Evolutionary conservation across 352 stramenopile species (phyloP).

Genomic region (Globisporangium iwayamae): DNA sequence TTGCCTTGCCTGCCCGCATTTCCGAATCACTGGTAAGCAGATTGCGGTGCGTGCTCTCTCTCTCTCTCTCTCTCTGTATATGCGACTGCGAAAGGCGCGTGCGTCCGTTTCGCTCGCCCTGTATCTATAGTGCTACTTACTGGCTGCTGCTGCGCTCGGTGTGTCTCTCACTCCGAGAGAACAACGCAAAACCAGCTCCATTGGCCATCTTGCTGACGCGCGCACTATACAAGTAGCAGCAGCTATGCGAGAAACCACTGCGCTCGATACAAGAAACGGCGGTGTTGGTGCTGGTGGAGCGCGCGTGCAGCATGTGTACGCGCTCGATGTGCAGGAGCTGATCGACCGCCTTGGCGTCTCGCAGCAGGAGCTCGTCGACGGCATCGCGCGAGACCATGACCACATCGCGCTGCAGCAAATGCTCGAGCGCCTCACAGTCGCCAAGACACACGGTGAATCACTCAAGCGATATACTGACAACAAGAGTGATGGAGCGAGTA

Average conservation of each 20-base stretch:
- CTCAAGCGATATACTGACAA: neutral
- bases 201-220: too few species aligned
- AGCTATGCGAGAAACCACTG: neutral
- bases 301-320: slow-evolving; percentile 21
- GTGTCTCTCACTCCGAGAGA: neutral
- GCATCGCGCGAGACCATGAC: slow-evolving; percentile 18
- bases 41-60: neutral
- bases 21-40: neutral
- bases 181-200: too few species aligned
- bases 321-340: slow-evolving; percentile 21
- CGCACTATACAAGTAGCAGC: too few species aligned
- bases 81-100: neutral
- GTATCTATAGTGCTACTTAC: neutral
- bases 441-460: too few species aligned
- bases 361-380: slow-evolving; percentile 22
- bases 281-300: neutral
- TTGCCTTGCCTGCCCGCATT: neutral
- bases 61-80: neutral
- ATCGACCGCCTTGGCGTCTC: slow-evolving; percentile 23
- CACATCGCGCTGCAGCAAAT: slow-evolving; percentile 18
- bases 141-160: neutral
- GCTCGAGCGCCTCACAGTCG: slow-evolving; percentile 8
- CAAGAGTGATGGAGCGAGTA: neutral
- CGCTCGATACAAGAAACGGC: neutral
- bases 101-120: neutral